Evolutionary conservation across 1,139 yeast species (phyloP).

Genomic region (Kurtzmaniella quercitrusa): DNA sequence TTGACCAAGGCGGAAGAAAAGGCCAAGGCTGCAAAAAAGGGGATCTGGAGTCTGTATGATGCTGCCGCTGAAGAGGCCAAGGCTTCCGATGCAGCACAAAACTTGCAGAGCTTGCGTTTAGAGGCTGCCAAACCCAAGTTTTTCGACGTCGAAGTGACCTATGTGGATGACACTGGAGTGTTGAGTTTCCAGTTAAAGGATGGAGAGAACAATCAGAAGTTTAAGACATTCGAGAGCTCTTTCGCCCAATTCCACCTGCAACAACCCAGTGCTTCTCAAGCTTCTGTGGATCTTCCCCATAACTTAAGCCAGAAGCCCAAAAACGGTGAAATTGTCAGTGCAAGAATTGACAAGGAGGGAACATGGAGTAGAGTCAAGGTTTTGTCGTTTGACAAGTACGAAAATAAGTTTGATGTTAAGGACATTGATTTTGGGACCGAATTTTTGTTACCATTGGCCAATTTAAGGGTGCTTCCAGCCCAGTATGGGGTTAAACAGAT

Average conservation of each 20-base stretch:
- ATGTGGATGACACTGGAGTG: conserved; percentile 43
- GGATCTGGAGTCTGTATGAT: conserved; percentile 64
- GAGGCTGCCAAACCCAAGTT: conserved; percentile 43
- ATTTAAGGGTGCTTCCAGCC: conserved; percentile 53
- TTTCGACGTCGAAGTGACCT: conserved; percentile 60
- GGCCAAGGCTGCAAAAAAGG: conserved; percentile 54
- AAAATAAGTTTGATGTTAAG: conserved; percentile 47
- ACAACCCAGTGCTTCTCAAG: conserved; percentile 32
- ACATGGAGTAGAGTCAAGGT: conserved; percentile 62
- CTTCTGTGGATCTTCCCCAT: conserved; percentile 44
- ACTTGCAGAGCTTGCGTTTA: conserved; percentile 17
- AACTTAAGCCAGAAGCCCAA: conserved; percentile 44
- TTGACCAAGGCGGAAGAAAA: conserved; percentile 58
- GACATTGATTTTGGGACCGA: conserved; percentile 66
- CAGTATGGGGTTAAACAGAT: conserved; percentile 38
- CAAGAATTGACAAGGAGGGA: conserved; percentile 49
- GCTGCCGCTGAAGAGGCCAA: conserved; percentile 26
- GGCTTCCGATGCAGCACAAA: conserved; percentile 12
- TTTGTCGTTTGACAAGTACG: conserved; percentile 43
- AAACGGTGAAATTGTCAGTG: conserved; percentile 58
- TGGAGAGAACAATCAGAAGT: conserved; percentile 27
- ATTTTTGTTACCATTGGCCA: conserved; percentile 42
- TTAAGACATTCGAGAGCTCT: conserved; percentile 40
- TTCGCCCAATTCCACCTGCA: conserved; percentile 45
- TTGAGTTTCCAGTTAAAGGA: conserved; percentile 51